Evolutionary conservation across 208 protist species (phyloP), one percentile per base, ranked within the genome.

Genomic region (Trypanosoma melophagium): DNA sequence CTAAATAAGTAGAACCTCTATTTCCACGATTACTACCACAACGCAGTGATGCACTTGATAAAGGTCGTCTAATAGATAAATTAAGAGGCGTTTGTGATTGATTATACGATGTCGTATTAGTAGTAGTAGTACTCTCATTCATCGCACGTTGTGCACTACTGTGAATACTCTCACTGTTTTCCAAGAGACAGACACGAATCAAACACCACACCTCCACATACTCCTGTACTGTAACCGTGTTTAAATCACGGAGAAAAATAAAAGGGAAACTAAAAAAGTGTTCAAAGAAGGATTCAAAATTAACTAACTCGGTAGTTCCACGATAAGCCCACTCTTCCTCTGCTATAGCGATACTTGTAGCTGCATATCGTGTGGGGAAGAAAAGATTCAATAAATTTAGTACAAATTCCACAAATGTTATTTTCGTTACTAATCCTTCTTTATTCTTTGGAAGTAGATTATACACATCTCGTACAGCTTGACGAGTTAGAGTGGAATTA

Each of bases 241-340:
- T 73, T 16, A 90, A 51, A 53, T 91, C 71, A 42, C 90, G 87
- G 52, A 81, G 60, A 62, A 95, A 92, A 42, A 93, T 89, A 58
- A 96, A 85, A 4, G 90, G 87, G 22, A 92, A 87, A 25, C 53
- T 59, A 45, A 94, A 96, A 47, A 93, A 90, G 50, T 89, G 89
- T 55, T 92, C 85, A 74, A 83, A 90, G 57, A 96, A 96, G 22
- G 77, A 80, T 28, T 81, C 81, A 60, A 93, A 92, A 21, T 55
- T 62, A 16, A 93, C 66, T 63, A 89, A 69, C 25, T 93, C 84
- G 17, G 78, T 89, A 14, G 83, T 90, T 50, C 90, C 90, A 35
- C 90, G 85, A 69, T 85, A 96, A 8, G 80, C 60, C 88, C 90
- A 96, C 68, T 93, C 87, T 73, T 96, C 90, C 60, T 92, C 86